phyloP scores from a whole-genome alignment of 768 basidiomycete genomes.

The Gautieria morchelliformis region DNA sequence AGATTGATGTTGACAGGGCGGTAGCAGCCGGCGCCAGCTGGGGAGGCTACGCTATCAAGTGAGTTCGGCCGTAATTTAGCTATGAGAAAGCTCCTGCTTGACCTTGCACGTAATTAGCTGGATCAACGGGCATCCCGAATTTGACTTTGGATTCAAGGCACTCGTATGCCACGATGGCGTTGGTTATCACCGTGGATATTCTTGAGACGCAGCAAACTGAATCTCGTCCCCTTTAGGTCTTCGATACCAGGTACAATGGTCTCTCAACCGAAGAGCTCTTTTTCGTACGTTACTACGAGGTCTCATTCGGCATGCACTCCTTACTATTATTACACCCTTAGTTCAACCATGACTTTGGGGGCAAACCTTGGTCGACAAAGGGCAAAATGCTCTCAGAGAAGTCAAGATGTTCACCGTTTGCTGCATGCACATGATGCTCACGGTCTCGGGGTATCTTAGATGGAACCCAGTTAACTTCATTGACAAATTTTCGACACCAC shows the following conservation, averaged over 20 bases:
- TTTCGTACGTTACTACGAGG: constrained; percentile 48
- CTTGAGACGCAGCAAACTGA: background rate
- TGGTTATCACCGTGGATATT: constrained; percentile 15
- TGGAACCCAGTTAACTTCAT: constrained; percentile 79
- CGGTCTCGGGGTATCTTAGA: constrained; percentile 22
- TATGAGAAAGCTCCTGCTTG: background rate
- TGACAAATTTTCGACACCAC: constrained; percentile 76
- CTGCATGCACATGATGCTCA: background rate
- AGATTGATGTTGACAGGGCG: constrained; percentile 44
- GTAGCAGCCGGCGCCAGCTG: constrained; percentile 66
- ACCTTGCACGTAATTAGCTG: constrained; percentile 41
- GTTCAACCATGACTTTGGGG: constrained; percentile 86
- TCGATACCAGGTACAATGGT: constrained; percentile 71
- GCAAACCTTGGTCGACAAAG: constrained; percentile 65
- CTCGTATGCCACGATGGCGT: constrained; percentile 91
- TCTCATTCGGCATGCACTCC: background rate
- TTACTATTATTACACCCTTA: constrained; percentile 18
- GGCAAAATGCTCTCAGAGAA: constrained; percentile 45
- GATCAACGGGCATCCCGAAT: constrained; percentile 93
- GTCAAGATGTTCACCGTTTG: constrained; percentile 20
- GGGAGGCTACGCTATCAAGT: constrained; percentile 89
- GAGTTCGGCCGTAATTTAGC: constrained; percentile 11
- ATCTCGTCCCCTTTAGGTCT: constrained; percentile 35
- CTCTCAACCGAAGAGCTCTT: constrained; percentile 87
- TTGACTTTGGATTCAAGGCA: constrained; percentile 82